These are phyloP conservation scores for Fusarium pilosicola DNA, from an alignment of 2,329 filamentous ascomycete species.

Conservation along the genomic window DNA sequence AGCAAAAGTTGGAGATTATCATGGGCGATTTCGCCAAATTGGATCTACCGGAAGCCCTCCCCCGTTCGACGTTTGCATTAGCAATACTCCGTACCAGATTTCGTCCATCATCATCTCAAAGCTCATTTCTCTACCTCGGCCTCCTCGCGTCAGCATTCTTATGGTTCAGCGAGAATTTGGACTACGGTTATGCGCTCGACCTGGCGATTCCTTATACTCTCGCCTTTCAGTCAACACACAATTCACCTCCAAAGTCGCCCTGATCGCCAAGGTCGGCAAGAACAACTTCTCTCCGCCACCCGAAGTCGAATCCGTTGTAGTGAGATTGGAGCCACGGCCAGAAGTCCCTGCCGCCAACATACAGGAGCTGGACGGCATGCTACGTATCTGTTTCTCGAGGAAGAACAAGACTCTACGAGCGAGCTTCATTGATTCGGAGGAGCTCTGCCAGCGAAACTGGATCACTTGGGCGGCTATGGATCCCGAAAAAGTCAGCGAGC, in stretches of 20 bases:
- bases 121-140: background rate
- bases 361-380: background rate
- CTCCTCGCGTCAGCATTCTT: background rate
- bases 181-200: background rate
- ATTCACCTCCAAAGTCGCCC: background rate
- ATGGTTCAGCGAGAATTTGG: background rate
- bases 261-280: background rate
- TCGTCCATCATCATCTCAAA: background rate
- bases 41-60: background rate
- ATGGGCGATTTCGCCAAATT: background rate
- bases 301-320: background rate
- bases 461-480: background rate
- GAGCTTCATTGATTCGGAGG: background rate
- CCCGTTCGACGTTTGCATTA: background rate
- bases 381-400: background rate
- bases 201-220: background rate
- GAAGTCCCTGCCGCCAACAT: background rate
- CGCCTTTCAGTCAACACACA: background rate
- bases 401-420: background rate
- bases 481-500: slow-evolving; percentile 8
- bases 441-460: background rate
- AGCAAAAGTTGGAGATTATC: background rate
- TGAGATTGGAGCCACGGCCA: background rate
- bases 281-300: background rate
- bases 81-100: background rate